Conservation (phyloP, 192 early-diverging fungal species). For the Gryganskiella cystojenkinii region DNA sequence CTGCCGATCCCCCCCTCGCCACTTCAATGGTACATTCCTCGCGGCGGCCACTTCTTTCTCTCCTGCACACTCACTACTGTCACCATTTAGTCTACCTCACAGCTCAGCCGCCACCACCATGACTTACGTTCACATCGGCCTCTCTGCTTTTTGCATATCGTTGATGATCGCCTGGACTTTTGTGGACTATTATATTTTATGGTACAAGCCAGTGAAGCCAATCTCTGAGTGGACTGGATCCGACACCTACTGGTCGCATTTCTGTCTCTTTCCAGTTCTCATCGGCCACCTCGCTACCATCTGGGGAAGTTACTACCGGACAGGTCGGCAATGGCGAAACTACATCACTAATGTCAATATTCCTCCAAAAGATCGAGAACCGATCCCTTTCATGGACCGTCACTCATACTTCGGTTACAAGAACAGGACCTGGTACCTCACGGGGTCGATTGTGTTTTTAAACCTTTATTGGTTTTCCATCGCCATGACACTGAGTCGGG, state of each 20-base stretch:
- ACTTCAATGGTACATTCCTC: too few relatives aligned
- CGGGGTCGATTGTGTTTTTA: background rate
- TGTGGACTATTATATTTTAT: too few relatives aligned
- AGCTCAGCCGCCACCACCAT: too few relatives aligned
- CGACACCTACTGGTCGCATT: conserved; percentile 9
- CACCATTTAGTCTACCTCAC: too few relatives aligned
- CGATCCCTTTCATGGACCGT: background rate
- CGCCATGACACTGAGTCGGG: background rate
- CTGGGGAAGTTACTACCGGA: conserved; percentile 25
- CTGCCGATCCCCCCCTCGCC: too few relatives aligned
- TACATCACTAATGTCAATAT: background rate
- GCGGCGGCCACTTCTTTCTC: too few relatives aligned
- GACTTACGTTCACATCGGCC: too few relatives aligned
- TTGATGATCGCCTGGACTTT: too few relatives aligned
- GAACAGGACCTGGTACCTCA: conserved; percentile 5
- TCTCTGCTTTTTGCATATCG: too few relatives aligned
- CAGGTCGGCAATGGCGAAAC: background rate
- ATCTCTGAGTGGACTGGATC: too few relatives aligned
- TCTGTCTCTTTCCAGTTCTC: conserved; percentile 7
- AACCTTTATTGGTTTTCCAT: conserved; percentile 15
- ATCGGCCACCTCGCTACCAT: conserved; percentile 15
- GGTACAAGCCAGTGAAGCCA: too few relatives aligned
- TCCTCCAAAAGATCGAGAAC: conserved; percentile 8
- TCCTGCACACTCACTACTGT: too few relatives aligned
- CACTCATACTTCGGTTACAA: conserved; percentile 11